Conservation (phyloP, 345 rosid species). For the Kernera saxatilis region DNA sequence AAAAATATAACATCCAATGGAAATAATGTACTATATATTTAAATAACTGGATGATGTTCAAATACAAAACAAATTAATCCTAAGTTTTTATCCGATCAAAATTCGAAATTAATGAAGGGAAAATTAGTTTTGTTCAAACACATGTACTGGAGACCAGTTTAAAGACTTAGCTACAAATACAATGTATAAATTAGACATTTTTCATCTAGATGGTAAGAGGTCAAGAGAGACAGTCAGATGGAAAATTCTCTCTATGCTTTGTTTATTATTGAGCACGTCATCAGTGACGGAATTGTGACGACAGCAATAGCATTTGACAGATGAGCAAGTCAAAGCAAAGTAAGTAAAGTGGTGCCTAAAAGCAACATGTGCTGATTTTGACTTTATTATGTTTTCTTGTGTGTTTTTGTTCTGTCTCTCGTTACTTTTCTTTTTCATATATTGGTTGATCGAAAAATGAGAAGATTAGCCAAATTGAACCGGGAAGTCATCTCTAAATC, state of each 20-base stretch:
- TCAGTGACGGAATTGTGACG: conserved; percentile 14
- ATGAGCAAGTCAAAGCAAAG: conserved; percentile 12
- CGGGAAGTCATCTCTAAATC: too few species aligned
- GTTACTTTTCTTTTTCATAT: background rate
- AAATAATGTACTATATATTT: background rate
- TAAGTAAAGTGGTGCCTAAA: background rate
- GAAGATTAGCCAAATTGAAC: background rate
- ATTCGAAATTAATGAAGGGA: background rate
- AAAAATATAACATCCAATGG: background rate
- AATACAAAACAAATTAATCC: background rate
- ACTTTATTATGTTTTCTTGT: conserved; percentile 11
- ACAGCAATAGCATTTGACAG: background rate
- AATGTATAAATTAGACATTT: background rate
- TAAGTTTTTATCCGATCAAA: background rate
- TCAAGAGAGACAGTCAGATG: background rate
- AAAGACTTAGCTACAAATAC: background rate
- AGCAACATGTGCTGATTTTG: background rate
- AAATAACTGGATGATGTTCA: background rate
- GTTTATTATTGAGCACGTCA: conserved; percentile 1
- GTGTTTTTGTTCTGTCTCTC: background rate
- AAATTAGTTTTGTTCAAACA: background rate
- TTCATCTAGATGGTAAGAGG: background rate
- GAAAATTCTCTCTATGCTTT: background rate
- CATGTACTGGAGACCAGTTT: background rate
- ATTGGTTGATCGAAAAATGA: background rate